Conservation (phyloP, 1,284 basidiomycete species). For the Mycena sp. region DNA sequence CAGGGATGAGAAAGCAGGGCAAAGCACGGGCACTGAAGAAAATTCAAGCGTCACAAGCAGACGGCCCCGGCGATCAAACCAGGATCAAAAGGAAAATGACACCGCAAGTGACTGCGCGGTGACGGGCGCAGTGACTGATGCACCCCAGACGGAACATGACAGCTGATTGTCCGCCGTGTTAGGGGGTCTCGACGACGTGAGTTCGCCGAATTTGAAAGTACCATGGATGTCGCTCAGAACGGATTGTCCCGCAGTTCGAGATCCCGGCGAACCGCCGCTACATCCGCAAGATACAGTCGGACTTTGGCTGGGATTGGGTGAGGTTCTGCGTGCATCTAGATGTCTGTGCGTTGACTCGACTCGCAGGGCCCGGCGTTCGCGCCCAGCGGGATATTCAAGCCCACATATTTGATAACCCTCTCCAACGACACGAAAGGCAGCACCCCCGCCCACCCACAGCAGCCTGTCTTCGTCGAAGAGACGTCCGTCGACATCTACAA, state of each 20-base stretch:
- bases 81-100: too few relatives aligned
- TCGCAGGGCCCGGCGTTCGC: constrained; percentile 65
- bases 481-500: constrained; percentile 65
- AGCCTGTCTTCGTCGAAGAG: constrained; percentile 60
- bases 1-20: too few relatives aligned
- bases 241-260: constrained; percentile 50
- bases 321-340: constrained; percentile 6
- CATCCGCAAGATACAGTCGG: constrained; percentile 62
- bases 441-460: constrained; percentile 20
- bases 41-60: too few relatives aligned
- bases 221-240: too few relatives aligned
- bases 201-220: too few relatives aligned
- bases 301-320: constrained; percentile 72
- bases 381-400: constrained; percentile 63
- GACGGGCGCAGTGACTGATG: too few relatives aligned
- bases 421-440: constrained; percentile 28
- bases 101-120: too few relatives aligned
- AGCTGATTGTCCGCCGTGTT: too few relatives aligned
- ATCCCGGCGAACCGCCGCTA: constrained; percentile 59
- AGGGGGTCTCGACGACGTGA: too few relatives aligned
- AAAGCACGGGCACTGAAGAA: too few relatives aligned
- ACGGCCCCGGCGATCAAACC: too few relatives aligned
- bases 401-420: constrained; percentile 58
- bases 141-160: too few relatives aligned
- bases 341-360: not conserved